Evolutionary conservation across 371 early-diverging fungal species (phyloP).

Genomic region (Rhizopus sp.): DNA sequence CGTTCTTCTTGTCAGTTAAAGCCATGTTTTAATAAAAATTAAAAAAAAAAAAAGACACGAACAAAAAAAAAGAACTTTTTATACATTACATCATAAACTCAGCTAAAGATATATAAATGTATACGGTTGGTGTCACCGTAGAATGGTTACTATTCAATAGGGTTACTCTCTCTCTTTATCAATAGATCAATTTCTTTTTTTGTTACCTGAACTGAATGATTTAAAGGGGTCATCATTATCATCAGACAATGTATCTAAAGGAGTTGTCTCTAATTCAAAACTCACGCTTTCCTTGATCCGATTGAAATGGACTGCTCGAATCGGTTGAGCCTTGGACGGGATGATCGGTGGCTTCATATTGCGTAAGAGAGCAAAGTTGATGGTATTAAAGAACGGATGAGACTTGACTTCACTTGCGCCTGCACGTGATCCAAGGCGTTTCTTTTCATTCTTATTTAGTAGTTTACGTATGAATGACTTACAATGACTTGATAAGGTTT

Average conservation of each 20-base stretch:
- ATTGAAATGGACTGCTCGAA: conserved; percentile 63
- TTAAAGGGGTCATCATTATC: conserved; percentile 56
- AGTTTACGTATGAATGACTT: conserved; percentile 76
- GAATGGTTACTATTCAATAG: conserved; percentile 13
- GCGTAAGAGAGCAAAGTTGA: conserved; percentile 89
- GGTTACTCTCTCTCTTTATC: too few relatives aligned
- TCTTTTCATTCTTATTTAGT: conserved; percentile 78
- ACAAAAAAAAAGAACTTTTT: conserved; percentile 4
- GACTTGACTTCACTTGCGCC: conserved; percentile 93
- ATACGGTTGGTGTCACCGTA: background rate
- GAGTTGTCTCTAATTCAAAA: conserved; percentile 45
- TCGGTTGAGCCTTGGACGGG: conserved; percentile 57
- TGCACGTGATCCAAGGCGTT: conserved; percentile 77
- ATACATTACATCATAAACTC: background rate
- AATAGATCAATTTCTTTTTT: conserved; percentile 9
- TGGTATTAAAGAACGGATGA: conserved; percentile 90
- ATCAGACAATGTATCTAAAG: conserved; percentile 30
- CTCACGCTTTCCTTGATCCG: conserved; percentile 63
- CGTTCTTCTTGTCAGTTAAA: conserved; percentile 16
- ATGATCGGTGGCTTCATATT: conserved; percentile 86
- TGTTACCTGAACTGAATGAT: conserved; percentile 70
- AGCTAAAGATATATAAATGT: background rate
- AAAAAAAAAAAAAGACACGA: background rate
- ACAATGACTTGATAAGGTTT: conserved; percentile 43
- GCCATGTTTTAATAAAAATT: conserved; percentile 3